These are phyloP conservation scores for Rubus parviflorus DNA, from an alignment of 306 rosid species.

Conservation along the genomic window DNA sequence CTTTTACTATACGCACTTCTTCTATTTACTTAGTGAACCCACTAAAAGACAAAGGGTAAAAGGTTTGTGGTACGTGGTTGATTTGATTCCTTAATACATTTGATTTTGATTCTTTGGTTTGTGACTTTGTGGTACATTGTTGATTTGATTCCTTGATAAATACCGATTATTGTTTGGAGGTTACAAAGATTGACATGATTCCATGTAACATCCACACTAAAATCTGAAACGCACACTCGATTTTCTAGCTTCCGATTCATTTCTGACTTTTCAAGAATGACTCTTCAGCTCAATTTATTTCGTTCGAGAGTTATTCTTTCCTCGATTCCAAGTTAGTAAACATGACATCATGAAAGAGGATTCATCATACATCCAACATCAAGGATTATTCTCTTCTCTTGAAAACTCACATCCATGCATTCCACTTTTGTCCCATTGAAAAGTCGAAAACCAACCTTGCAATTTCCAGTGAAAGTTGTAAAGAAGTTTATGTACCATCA, in stretches of 20 bases:
- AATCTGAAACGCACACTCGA: not conserved
- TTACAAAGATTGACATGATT: not conserved
- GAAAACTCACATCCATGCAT: not conserved
- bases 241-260: not conserved
- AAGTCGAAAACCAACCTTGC: conserved; percentile 10
- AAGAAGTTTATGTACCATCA: not conserved
- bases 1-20: not conserved
- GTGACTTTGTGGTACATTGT: not conserved
- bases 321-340: not conserved
- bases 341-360: not conserved
- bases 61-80: too few relatives aligned
- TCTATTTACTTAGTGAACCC: too few relatives aligned
- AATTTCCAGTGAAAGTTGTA: not conserved
- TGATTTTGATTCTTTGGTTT: not conserved
- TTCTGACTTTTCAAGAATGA: not conserved
- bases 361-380: not conserved
- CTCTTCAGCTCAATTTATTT: not conserved
- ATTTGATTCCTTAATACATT: too few relatives aligned
- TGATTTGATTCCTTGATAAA: not conserved
- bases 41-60: too few relatives aligned
- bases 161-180: too few relatives aligned
- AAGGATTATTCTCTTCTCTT: not conserved
- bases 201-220: not conserved
- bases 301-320: not conserved
- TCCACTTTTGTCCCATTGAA: not conserved